phyloP scores from a whole-genome alignment of 1,284 basidiomycete species.

The Trichosporon sp. region DNA sequence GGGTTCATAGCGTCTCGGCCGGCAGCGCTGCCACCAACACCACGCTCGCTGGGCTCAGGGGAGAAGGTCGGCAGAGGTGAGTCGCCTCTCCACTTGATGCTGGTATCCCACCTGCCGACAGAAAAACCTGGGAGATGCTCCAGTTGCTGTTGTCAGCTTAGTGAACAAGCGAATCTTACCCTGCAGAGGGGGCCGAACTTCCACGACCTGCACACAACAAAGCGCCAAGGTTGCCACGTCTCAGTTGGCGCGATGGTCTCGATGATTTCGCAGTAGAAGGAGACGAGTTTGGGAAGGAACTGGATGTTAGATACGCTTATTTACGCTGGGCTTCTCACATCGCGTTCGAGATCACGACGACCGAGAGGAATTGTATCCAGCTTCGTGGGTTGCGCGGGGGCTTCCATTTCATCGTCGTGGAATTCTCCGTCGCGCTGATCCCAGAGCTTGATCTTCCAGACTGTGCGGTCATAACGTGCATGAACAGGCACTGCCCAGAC shows the following conservation, averaged over 20 bases:
- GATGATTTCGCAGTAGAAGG: slow-evolving; percentile 41
- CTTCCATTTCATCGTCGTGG: background rate
- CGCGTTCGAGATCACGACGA: slow-evolving; percentile 33
- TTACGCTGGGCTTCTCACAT: slow-evolving; percentile 35
- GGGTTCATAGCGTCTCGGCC: background rate
- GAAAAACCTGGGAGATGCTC: slow-evolving; percentile 38
- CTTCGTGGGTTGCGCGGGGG: background rate
- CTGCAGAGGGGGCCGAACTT: slow-evolving; percentile 31
- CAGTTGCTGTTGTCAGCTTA: slow-evolving; percentile 34
- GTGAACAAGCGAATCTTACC: background rate
- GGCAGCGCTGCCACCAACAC: no score
- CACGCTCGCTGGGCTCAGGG: background rate
- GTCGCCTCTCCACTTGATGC: slow-evolving; percentile 24
- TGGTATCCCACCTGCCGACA: slow-evolving; percentile 35
- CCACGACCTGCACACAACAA: slow-evolving; percentile 22
- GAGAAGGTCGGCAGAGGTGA: background rate
- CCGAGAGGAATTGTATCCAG: slow-evolving; percentile 29
- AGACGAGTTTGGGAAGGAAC: slow-evolving; percentile 41
- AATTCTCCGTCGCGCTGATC: background rate
- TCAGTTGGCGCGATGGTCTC: slow-evolving; percentile 25
- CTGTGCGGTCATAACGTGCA: background rate
- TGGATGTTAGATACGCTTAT: slow-evolving; percentile 15
- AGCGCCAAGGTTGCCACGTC: slow-evolving; percentile 37
- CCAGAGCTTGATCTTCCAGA: background rate
- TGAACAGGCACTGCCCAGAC: slow-evolving; percentile 16